Evolutionary conservation across 2,329 filamentous ascomycete genomes (phyloP), one percentile per base, ranked within the genome.

Genomic region (Tolypocladium sp.): DNA sequence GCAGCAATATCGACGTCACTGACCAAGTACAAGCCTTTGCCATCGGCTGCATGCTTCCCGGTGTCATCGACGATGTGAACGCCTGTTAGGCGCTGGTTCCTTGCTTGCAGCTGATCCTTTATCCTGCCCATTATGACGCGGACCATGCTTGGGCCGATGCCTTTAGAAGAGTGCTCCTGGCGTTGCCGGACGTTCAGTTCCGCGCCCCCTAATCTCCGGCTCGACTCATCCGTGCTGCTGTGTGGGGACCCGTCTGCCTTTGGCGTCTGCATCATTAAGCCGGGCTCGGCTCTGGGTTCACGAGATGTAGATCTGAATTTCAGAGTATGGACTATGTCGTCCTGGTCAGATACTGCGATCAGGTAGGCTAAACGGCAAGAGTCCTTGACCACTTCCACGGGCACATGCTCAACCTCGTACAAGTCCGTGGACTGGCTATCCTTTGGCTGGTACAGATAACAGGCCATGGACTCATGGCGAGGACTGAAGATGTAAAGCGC

Each of bases 401-500:
- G 49, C 3, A 64, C 61, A 15, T 55, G 58, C 4, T 64, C 62
- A 44, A 63, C 56, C n/a, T 53, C 37, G 38, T 60, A 63, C 46
- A 42, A 10, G 9, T 52, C 20, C 6, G 37, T 44, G 15, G 52
- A 35, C 5, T 27, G 38, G 41, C 42, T 35, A 13, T 44, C 33
- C 20, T 59, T 60, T n/a, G 27, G 33, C 12, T 55, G 55, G 33
- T 57, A 61, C 10, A 64, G 15, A 54, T 58, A 62, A 58, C 57
- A 63, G 15, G 61, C 63, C 8, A 27, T 51, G 7, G 41, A 22
- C 6, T 51, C 55, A 22, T 56, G 51, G 10, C 27, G 58, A 37
- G 63, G 58, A 15, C 57, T 63, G 56, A 63, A 57, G 20, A 64
- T 58, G 44, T 64, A 64, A 5, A 60, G 53, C 20, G 60, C 57